These are phyloP conservation scores for Boletales sp. DNA, from an alignment of 768 basidiomycete species.

Conservation along the genomic window DNA sequence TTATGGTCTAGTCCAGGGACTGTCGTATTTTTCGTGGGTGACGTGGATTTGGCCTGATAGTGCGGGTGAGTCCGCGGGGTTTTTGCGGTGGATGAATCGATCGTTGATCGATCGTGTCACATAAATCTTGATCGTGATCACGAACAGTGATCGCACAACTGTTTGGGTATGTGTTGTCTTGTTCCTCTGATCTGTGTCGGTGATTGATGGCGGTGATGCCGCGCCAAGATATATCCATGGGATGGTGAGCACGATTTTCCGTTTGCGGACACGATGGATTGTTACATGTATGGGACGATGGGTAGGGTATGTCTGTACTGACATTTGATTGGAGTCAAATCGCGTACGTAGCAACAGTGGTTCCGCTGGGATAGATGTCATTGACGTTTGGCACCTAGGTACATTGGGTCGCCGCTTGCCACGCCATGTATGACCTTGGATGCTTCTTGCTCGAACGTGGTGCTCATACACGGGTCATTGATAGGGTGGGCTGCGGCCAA, in stretches of 20 bases:
- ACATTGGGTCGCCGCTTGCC: conserved; percentile 51
- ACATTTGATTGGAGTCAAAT: conserved; percentile 84
- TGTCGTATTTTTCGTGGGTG: conserved; percentile 58
- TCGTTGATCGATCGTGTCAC: too few species aligned
- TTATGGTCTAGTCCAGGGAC: conserved; percentile 36
- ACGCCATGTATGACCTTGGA: conserved; percentile 48
- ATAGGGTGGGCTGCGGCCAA: conserved; percentile 77
- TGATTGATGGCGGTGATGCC: conserved; percentile 1
- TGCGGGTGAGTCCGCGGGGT: conserved; percentile 35
- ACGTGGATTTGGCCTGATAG: conserved; percentile 50
- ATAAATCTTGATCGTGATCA: background rate
- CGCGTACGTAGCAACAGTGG: conserved; percentile 22
- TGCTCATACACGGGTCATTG: background rate
- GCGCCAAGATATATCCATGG: conserved; percentile 36
- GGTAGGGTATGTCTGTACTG: conserved; percentile 61
- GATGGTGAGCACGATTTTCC: conserved; percentile 32
- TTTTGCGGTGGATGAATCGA: conserved; percentile 6
- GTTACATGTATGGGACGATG: background rate
- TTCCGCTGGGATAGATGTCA: background rate
- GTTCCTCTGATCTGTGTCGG: background rate
- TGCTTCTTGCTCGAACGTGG: background rate
- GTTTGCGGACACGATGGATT: background rate
- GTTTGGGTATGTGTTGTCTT: conserved; percentile 37
- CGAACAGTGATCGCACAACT: conserved; percentile 41
- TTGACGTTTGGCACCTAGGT: conserved; percentile 10